Evolutionary conservation across 352 stramenopile species (phyloP).

Genomic region (Plasmopara viticola): DNA sequence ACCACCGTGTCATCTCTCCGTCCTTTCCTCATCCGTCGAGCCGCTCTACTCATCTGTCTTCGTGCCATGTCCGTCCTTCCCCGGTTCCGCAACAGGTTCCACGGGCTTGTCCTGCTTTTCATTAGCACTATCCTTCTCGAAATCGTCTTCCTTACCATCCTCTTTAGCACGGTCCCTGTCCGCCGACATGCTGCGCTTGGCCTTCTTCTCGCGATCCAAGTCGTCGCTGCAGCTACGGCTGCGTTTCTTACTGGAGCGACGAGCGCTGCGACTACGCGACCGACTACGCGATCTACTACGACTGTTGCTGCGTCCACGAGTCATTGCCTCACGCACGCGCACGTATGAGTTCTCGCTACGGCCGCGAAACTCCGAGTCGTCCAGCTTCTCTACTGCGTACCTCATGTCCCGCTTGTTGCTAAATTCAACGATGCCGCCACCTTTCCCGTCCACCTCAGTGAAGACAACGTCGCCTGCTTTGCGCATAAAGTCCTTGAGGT

Average conservation of each 20-base stretch:
- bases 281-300: constrained; percentile 36
- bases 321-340: constrained; percentile 29
- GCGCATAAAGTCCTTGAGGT: constrained; percentile 70
- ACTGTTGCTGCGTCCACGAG: constrained; percentile 25
- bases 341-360: constrained; percentile 47
- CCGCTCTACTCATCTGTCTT: constrained; percentile 10
- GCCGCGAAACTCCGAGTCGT: constrained; percentile 53
- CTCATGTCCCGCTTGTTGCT: constrained; percentile 66
- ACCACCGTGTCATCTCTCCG: constrained; percentile 17
- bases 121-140: constrained; percentile 10
- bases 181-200: constrained; percentile 29
- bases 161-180: constrained; percentile 20
- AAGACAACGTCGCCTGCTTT: constrained; percentile 61
- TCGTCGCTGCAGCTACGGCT: constrained; percentile 30
- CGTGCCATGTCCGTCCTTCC: constrained; percentile 11
- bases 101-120: constrained; percentile 10
- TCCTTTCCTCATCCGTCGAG: constrained; percentile 5
- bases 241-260: not conserved
- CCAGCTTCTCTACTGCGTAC: constrained; percentile 57
- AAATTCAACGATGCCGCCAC: constrained; percentile 62
- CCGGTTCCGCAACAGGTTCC: constrained; percentile 8
- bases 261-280: not conserved
- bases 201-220: constrained; percentile 26
- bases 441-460: constrained; percentile 61
- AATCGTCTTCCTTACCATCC: constrained; percentile 16